A percentile compares a stretch with the other conserved stretches of the same genome.
phyloP scores from a whole-genome alignment of 768 basidiomycete species.

The Amanita thiersii region DNA sequence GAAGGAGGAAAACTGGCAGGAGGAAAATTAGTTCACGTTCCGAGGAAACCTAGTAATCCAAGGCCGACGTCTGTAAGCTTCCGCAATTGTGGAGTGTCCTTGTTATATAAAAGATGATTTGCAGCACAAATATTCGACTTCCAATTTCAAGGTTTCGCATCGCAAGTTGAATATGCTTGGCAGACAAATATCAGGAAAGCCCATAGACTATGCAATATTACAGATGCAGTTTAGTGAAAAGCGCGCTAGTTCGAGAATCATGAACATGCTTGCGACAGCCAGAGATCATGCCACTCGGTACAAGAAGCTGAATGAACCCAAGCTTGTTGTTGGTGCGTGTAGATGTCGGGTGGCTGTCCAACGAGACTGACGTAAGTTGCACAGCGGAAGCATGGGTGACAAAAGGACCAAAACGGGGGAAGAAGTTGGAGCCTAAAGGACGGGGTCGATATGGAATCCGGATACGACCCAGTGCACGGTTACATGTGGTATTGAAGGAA shows the following conservation, averaged over 20 bases:
- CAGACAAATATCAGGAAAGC: constrained; percentile 81
- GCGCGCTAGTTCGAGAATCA: constrained; percentile 75
- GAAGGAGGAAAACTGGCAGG: constrained; percentile 11
- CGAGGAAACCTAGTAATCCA: constrained; percentile 15
- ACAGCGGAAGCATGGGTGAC: constrained; percentile 92
- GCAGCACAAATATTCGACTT: constrained; percentile 91
- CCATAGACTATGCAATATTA: constrained; percentile 90
- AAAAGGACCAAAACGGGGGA: constrained; percentile 61
- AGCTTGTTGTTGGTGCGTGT: constrained; percentile 75
- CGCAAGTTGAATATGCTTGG: constrained; percentile 89
- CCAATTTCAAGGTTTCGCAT: constrained; percentile 88
- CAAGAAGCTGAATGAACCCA: constrained; percentile 64
- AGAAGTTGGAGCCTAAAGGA: constrained; percentile 74
- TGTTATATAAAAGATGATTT: background rate
- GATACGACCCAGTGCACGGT: constrained; percentile 63
- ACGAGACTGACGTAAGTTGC: constrained; percentile 3
- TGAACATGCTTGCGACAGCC: constrained; percentile 83
- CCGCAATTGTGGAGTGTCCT: background rate
- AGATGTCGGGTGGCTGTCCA: background rate
- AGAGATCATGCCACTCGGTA: constrained; percentile 76
- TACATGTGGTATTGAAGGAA: constrained; percentile 73
- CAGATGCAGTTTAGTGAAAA: constrained; percentile 98
- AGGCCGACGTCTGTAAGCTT: constrained; percentile 21
- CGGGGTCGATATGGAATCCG: constrained; percentile 76
- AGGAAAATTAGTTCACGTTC: constrained; percentile 9